Base-by-base conservation (phyloP, 495 filamentous ascomycete species). In the Penicillium argentinense region DNA sequence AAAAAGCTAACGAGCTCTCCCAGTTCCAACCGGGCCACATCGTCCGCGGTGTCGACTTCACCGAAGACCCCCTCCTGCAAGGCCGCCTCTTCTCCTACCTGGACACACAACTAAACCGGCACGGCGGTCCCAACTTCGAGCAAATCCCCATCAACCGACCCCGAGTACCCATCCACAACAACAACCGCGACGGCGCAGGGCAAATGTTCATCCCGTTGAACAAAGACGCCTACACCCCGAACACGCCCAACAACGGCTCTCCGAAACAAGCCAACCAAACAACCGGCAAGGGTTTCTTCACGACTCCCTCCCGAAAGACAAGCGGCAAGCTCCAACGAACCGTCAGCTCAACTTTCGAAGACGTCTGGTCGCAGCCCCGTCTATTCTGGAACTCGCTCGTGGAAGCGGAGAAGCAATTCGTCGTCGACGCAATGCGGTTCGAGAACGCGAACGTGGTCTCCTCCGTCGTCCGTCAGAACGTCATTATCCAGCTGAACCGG, bases 391-490 rank as follows among this genome's bases (percentile, higher is more conserved):
- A 89, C 77, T 89, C 85, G 1, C 77, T 91, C 33, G 61, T 77
- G 5, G 72, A 78, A 6, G 77, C 79, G 0, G 87, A 90, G 56
- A 79, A 89, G 60, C 87, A 91, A 59, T 85, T 89, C 63, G 60
- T 89, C 45, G 75, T 91, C 65, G 85, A 91, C 66, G 87, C 85
- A 1, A 81, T 89, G 46, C 84, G 87, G 21, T 91, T 91, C 65
- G 87, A 91, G 62, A 68, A 74, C 5, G 75, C 79, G 6, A 77
- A 86, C 28, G 49, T 89, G 30, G 63, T 73, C 44, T 84, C 77
- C 38, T 34, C 53, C 1, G 52, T 69, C 18, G 84, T 90, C 12
- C 56, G 62, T 21, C 40, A 64, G 42, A 87, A 87, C 49, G 79
- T 85, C 2, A 72, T 89, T 17, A 66, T 73, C 16, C 87, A 91